Conservation (phyloP, 1,139 yeast genomes). For the Debaryomyces sp. region DNA sequence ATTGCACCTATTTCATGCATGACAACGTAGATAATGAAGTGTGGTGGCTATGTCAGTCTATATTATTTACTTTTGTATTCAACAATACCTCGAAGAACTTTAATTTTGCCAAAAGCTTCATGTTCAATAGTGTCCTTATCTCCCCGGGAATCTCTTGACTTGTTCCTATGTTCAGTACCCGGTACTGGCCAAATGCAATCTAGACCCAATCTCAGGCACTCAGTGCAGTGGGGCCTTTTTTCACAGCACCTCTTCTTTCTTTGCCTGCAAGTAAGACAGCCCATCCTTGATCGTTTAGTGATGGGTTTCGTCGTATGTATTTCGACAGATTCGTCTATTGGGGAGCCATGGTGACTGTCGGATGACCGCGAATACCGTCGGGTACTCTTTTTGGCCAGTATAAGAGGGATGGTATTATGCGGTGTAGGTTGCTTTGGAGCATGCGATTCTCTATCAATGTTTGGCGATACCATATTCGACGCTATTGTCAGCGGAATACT, state of each 20-base stretch:
- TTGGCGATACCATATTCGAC: neutral
- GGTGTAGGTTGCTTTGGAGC: neutral
- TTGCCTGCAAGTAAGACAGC: slow-evolving; percentile 50
- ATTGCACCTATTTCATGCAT: neutral
- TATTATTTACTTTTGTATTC: slow-evolving; percentile 35
- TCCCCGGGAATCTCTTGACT: slow-evolving; percentile 50
- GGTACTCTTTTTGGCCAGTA: neutral
- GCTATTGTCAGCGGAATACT: neutral
- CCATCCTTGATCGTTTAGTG: slow-evolving; percentile 43
- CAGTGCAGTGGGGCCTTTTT: slow-evolving; percentile 44
- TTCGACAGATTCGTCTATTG: neutral
- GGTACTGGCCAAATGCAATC: slow-evolving; percentile 55
- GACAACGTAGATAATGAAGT: neutral
- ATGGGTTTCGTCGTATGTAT: neutral
- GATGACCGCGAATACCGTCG: neutral
- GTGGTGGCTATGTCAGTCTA: neutral
- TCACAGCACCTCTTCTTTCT: slow-evolving; percentile 51
- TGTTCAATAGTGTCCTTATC: slow-evolving; percentile 52
- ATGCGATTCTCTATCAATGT: neutral
- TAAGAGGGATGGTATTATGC: neutral
- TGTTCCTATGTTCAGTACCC: slow-evolving; percentile 51
- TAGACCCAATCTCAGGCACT: slow-evolving; percentile 44
- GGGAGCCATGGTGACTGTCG: neutral
- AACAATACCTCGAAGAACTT: slow-evolving; percentile 63
- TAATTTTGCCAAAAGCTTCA: slow-evolving; percentile 59